Evolutionary conservation across 352 stramenopile genomes (phyloP).

Genomic region (Thalassiosira sp.): DNA sequence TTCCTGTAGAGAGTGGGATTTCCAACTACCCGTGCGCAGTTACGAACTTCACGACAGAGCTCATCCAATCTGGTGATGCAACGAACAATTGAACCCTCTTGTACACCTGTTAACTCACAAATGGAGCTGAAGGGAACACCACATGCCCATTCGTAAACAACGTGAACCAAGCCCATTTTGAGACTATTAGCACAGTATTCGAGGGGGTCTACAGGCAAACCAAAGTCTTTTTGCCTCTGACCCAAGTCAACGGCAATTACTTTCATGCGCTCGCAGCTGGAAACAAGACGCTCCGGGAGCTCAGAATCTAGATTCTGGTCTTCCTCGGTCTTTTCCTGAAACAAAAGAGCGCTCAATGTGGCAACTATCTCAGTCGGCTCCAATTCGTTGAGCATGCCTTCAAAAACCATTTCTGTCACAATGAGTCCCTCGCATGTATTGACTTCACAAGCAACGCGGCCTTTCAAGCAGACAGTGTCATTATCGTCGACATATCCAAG

Average conservation of each 20-base stretch:
- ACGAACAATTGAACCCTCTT: constrained; percentile 97
- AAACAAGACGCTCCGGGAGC: constrained; percentile 74
- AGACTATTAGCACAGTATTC: constrained; percentile 90
- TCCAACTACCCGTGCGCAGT: constrained; percentile 92
- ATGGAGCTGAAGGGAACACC: constrained; percentile 96
- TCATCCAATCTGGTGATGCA: constrained; percentile 97
- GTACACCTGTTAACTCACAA: constrained; percentile 92
- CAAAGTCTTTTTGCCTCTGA: constrained; percentile 72
- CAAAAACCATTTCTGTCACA: constrained; percentile 98
- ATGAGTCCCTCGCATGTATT: constrained; percentile 98
- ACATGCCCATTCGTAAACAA: constrained; percentile 97
- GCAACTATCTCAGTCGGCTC: constrained; percentile 96
- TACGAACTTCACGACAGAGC: constrained; percentile 95
- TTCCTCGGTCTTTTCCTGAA: constrained; percentile 94
- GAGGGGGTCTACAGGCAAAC: constrained; percentile 86
- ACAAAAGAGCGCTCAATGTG: constrained; percentile 94
- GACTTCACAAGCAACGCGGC: constrained; percentile 96
- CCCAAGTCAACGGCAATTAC: constrained; percentile 78
- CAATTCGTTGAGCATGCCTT: constrained; percentile 95
- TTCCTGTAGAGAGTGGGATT: constrained; percentile 95
- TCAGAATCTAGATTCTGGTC: constrained; percentile 81
- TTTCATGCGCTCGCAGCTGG: constrained; percentile 88
- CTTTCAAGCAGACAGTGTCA: constrained; percentile 92
- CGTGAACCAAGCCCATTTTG: constrained; percentile 92
- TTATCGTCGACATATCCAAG: constrained; percentile 92